Percentiles rank a stretch among this genome's conserved stretches.
These are phyloP conservation scores for Chlamydomonas eustigma DNA, from an alignment of 139 green algal species.

Conservation along the genomic window DNA sequence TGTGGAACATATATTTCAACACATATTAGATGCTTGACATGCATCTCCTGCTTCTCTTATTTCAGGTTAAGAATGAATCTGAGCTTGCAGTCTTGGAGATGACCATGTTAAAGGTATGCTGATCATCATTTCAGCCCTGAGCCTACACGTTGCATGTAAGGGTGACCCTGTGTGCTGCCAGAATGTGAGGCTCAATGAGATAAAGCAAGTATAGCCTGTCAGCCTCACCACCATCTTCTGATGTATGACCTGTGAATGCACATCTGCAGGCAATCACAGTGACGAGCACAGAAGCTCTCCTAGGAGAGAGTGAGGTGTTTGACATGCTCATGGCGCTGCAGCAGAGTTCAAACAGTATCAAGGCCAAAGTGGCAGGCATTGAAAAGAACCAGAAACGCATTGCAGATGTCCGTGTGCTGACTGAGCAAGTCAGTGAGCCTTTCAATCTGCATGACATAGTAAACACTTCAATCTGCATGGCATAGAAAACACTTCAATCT, in stretches of 20 bases:
- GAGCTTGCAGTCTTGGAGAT: constrained; percentile 32
- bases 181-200: no score
- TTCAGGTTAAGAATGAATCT: constrained; percentile 21
- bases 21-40: no score
- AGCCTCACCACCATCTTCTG: no score
- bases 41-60: no score
- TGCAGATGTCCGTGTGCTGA: background rate
- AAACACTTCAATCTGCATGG: no score
- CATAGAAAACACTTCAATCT: no score
- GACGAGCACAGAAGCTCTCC: constrained; percentile 33
- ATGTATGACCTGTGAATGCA: no score
- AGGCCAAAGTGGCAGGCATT: constrained; percentile 37
- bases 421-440: background rate
- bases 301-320: constrained; percentile 31
- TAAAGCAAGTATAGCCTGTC: no score
- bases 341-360: constrained; percentile 23
- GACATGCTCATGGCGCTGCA: constrained; percentile 26
- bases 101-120: background rate
- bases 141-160: no score
- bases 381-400: constrained; percentile 18
- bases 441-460: no score
- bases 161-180: no score
- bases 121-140: background rate
- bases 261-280: constrained; percentile 26
- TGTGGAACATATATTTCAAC: background rate